These are phyloP conservation scores for Xerocomellus dryophilus DNA, from an alignment of 768 basidiomycete genomes.

Conservation along the genomic window DNA sequence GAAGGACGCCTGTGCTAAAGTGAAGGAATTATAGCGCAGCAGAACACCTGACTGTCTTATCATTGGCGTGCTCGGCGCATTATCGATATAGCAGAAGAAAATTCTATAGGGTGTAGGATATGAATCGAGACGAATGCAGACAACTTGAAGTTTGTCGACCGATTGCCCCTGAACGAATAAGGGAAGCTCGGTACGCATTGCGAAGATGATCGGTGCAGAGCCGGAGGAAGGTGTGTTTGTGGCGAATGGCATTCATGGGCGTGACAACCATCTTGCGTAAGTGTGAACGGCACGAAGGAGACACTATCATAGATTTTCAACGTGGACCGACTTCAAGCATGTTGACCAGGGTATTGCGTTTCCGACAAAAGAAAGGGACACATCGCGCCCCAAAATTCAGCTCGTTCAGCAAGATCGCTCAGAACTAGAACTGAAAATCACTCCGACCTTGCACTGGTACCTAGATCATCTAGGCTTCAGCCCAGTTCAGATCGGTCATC, in stretches of 20 bases:
- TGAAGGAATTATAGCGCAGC: conserved; percentile 7
- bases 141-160: conserved; percentile 44
- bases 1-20: conserved; percentile 22
- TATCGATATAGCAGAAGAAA: neutral
- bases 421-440: neutral
- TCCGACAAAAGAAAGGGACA: neutral
- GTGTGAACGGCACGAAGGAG: conserved; percentile 61
- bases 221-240: conserved; percentile 49
- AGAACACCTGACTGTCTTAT: neutral
- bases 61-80: neutral
- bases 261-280: conserved; percentile 63
- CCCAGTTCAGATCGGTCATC: neutral
- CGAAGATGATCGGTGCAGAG: conserved; percentile 42
- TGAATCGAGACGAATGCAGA: conserved; percentile 49
- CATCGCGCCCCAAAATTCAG: neutral
- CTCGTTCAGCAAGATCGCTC: neutral
- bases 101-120: neutral
- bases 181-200: conserved; percentile 41
- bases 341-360: too few species aligned
- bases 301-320: conserved; percentile 27
- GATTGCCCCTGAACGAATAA: conserved; percentile 17
- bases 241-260: conserved; percentile 1
- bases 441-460: neutral
- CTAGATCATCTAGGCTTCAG: neutral
- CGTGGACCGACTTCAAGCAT: neutral